Evolutionary conservation across 768 basidiomycete genomes (phyloP).

Genomic region (Suillus alpinus): DNA sequence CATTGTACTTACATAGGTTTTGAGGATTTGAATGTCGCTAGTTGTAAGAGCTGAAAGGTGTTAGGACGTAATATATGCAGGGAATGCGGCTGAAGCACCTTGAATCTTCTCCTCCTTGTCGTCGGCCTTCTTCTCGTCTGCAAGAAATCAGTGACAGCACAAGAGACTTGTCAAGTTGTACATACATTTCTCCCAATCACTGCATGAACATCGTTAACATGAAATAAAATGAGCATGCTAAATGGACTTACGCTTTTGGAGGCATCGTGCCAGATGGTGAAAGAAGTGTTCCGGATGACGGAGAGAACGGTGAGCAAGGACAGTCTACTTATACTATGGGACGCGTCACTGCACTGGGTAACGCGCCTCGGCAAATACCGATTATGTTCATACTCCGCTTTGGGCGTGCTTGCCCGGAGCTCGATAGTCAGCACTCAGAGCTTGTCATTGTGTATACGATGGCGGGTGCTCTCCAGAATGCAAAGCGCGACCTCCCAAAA

Average conservation of each 20-base stretch:
- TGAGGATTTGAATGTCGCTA: constrained; percentile 97
- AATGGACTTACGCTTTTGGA: constrained; percentile 84
- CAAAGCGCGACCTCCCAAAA: constrained; percentile 83
- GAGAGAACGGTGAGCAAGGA: constrained; percentile 19
- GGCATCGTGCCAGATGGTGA: constrained; percentile 57
- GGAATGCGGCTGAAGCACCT: constrained; percentile 42
- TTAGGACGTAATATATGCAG: constrained; percentile 9
- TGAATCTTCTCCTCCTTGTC: constrained; percentile 93
- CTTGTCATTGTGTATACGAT: constrained; percentile 39
- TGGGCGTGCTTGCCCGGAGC: constrained; percentile 12
- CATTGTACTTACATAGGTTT: constrained; percentile 78
- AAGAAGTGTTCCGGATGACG: constrained; percentile 18
- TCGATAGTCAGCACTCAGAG: neutral
- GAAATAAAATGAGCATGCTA: neutral
- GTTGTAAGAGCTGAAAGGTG: constrained; percentile 78
- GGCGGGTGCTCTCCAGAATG: constrained; percentile 93
- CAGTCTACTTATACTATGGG: constrained; percentile 19
- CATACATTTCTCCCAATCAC: constrained; percentile 99
- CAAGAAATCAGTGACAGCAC: constrained; percentile 6
- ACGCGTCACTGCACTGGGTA: constrained; percentile 34
- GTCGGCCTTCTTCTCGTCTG: constrained; percentile 84
- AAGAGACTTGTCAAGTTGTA: constrained; percentile 7
- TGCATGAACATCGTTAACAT: constrained; percentile 31
- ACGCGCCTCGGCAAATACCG: constrained; percentile 29
- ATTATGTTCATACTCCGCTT: constrained; percentile 26